Base-by-base conservation (phyloP, 345 rosid species). In the Kandelia obovata region DNA sequence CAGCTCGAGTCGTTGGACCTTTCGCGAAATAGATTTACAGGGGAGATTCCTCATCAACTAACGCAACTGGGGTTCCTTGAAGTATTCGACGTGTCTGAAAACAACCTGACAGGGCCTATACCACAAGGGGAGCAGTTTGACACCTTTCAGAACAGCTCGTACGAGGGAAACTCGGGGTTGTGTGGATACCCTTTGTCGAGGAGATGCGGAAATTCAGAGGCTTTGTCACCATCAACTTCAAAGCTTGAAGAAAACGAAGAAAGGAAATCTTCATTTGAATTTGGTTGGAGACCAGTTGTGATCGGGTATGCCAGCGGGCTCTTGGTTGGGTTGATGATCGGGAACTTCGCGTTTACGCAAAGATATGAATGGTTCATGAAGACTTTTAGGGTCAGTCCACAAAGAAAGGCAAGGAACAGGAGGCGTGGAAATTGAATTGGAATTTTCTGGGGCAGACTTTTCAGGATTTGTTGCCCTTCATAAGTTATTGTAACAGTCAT, bases 91-190 rank as follows among this genome's bases (percentile, higher is more conserved):
- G 53, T 68, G 20, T 68, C 64, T 1, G 2, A 23, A n/a, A 58
- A 68, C 26, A 20, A 43, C n/a, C 39, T 58, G 1, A 10, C 8
- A 37, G 56, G 71, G 2, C 11, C 55, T 11, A 68, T 39, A 68
- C 71, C 55, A 20, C 7, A 2, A 26, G 71, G 71, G 21, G 57
- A 67, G 9, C 63, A 67, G 1, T 67, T 67, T 20, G 53, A 58
- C 17, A 39, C 53, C 16, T 43, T 58, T 19, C 8, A 58, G 13
- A 68, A 27, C 17, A 58, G 9, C 39, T 58, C 71, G 1, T 58
- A 68, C 4, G 35, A 7, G 7, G 21, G 27, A 20, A 68, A 68
- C 23, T 47, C 10, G 10, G 46, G 58, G 8, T 32, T 39, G 21
- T 39, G 69, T 23, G 59, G 60, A 13, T 5, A 53, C 2, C 49